Conservation (phyloP, 331 rosid species). For the Malus hybrid region DNA sequence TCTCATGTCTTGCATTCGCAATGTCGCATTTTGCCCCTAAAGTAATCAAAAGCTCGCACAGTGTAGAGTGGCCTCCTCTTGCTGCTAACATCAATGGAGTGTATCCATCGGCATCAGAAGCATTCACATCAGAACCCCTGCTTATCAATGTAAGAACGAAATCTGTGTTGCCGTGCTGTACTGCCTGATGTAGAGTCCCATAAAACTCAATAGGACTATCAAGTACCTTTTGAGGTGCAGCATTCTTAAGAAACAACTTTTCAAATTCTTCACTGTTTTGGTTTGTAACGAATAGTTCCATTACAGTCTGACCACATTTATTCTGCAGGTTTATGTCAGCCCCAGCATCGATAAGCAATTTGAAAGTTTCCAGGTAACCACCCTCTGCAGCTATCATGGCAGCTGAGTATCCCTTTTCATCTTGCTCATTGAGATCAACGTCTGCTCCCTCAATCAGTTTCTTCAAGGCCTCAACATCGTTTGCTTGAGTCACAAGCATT, state of each 20-base stretch:
- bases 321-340: conserved; percentile 37
- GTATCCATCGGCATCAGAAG: conserved; percentile 18
- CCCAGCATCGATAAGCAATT: conserved; percentile 40
- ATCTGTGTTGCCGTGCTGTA: conserved; percentile 28
- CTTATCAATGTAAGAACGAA: conserved; percentile 18
- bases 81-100: too few species aligned
- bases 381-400: conserved; percentile 40
- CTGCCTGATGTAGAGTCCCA: conserved; percentile 37
- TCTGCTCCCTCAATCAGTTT: too few species aligned
- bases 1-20: conserved; percentile 17
- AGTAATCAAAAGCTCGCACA: too few species aligned
- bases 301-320: conserved; percentile 28
- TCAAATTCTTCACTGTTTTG: conserved; percentile 29
- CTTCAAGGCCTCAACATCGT: too few species aligned
- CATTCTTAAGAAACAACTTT: conserved; percentile 28
- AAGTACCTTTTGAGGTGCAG: conserved; percentile 11
- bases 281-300: conserved; percentile 25
- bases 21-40: background rate
- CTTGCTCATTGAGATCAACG: conserved; percentile 32
- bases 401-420: conserved; percentile 49
- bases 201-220: conserved; percentile 5
- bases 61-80: too few species aligned
- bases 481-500: too few species aligned
- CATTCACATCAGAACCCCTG: conserved; percentile 32
- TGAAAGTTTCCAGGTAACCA: conserved; percentile 11